Evolutionary conservation across 2,329 filamentous ascomycete species (phyloP).

Genomic region (Calycina herbarum): DNA sequence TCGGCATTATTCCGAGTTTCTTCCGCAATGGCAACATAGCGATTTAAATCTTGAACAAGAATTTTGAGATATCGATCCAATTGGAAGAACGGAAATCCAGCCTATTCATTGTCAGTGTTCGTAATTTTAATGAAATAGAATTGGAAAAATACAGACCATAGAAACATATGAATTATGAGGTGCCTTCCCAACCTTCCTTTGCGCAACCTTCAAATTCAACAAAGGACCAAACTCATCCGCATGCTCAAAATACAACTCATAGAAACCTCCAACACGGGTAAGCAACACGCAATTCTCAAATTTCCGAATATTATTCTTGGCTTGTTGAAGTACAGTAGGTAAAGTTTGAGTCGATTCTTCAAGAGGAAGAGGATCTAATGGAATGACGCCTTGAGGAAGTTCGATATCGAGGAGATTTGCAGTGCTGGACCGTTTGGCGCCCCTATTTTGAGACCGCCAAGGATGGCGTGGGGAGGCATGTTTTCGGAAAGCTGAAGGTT

Average conservation of each 20-base stretch:
- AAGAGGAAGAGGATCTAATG: constrained; percentile 38
- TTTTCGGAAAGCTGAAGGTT: constrained; percentile 13
- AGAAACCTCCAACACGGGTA: constrained; percentile 92
- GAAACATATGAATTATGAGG: constrained; percentile 73
- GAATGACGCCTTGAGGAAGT: constrained; percentile 54
- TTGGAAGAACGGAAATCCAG: constrained; percentile 91
- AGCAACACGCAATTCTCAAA: constrained; percentile 89
- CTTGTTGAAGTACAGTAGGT: constrained; percentile 86
- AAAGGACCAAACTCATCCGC: constrained; percentile 85
- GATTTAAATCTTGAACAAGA: constrained; percentile 85
- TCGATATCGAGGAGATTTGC: constrained; percentile 51
- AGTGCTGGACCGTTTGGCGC: constrained; percentile 56
- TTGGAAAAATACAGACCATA: constrained; percentile 61
- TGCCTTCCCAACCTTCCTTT: constrained; percentile 73
- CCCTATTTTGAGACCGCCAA: constrained; percentile 37
- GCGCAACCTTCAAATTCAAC: constrained; percentile 82
- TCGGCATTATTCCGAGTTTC: constrained; percentile 78
- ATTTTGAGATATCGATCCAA: constrained; percentile 90
- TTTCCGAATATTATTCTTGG: constrained; percentile 82
- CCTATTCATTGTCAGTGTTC: constrained; percentile 47
- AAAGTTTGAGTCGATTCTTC: constrained; percentile 57
- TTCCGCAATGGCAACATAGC: constrained; percentile 91
- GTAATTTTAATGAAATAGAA: neutral
- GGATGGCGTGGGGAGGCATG: constrained; percentile 12
- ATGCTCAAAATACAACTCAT: constrained; percentile 96